Evolutionary conservation across 805 yeast species (phyloP), one percentile per base, ranked within the genome.

Genomic region (Huiozyma sinensis): DNA sequence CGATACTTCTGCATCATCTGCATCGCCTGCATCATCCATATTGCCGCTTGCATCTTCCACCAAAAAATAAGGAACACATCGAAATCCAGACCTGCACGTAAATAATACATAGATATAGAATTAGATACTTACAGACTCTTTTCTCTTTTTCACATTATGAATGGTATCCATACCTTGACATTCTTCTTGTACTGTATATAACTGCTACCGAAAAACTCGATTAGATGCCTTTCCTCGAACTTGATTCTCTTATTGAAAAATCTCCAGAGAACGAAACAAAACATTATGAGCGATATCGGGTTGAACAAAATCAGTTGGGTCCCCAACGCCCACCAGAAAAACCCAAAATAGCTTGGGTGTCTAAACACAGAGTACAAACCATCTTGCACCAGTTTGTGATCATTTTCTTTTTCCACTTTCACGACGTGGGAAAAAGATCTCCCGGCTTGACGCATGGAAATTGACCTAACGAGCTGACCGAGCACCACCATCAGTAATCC

Each of bases 301-400:
- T 88, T 92, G 38, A 77, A 63, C 45, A 90, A 62, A 47, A 81
- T 50, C 39, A 92, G 27, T 58, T 90, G 95, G 1, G 87, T 71
- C 0, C 97, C 97, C 4, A 89, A 51, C 10, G 94, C 90, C 97
- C 97, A 92, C 76, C 87, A 79, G 57, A 79, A 89, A 60, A 83
- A 92, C 0, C 97, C 98, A 36, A 79, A 73, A 63, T 92, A 92
- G 40, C 94, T 81, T 6, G 98, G 98, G 60, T 92, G 98, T 48
- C 98, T 71, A 11, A 76, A 64, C 28, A 63, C 50, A 1, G 69
- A 46, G 61, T 90, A 92, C 3, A 90, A 66, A 0, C 97, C 97
- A 8, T 63, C 51, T 0, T 86, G 85, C 9, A 92, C 81, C 37
- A 92, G 68, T 7, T 51, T 63, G 59, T 92, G 98, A 43, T 73